These are phyloP conservation scores for Candida pseudofarinosa DNA, from an alignment of 805 yeast genomes.

Conservation along the genomic window DNA sequence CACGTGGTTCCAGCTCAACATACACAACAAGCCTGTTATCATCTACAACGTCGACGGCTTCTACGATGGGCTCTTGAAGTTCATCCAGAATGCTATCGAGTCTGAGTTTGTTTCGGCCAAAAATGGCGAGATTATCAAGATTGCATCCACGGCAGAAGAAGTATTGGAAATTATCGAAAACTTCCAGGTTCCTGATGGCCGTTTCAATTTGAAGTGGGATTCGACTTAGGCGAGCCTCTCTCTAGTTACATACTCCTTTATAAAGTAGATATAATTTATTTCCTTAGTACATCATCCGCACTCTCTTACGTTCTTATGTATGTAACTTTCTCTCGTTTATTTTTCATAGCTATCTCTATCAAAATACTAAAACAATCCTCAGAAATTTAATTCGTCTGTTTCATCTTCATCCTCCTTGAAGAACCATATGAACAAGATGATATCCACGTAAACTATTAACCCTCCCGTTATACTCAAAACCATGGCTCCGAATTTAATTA, in stretches of 20 bases:
- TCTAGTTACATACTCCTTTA: neutral
- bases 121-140: conserved; percentile 64
- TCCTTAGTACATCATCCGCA: neutral
- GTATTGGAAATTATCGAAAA: conserved; percentile 58
- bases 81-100: conserved; percentile 55
- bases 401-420: conserved; percentile 43
- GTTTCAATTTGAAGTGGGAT: conserved; percentile 71
- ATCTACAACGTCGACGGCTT: conserved; percentile 77
- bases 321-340: no score
- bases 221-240: conserved; percentile 9
- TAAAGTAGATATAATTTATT: neutral
- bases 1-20: conserved; percentile 88
- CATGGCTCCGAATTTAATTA: conserved; percentile 37
- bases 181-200: conserved; percentile 66
- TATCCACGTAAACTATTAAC: conserved; percentile 41
- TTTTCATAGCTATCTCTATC: neutral
- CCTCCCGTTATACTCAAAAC: conserved; percentile 44
- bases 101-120: conserved; percentile 65
- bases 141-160: conserved; percentile 66
- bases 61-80: conserved; percentile 63
- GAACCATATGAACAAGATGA: conserved; percentile 43
- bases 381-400: conserved; percentile 43
- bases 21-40: conserved; percentile 78
- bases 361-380: conserved; percentile 1
- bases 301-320: no score